Evolutionary conservation across 2,329 filamentous ascomycete species (phyloP).

Genomic region (Helotiales sp.): DNA sequence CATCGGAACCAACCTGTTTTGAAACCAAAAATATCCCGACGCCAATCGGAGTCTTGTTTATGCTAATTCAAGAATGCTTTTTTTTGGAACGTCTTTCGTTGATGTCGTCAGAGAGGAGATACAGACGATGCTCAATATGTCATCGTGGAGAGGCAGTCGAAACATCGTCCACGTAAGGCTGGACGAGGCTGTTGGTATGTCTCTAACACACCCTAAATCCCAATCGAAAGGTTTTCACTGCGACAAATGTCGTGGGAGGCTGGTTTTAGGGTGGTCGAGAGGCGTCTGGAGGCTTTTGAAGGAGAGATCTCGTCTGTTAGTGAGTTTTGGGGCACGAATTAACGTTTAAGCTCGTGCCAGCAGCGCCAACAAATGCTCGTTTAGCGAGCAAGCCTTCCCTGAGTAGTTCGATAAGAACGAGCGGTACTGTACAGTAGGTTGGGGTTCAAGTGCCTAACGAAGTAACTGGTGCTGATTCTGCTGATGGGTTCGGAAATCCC

Average conservation of each 20-base stretch:
- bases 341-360: slow-evolving; percentile 27
- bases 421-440: not conserved
- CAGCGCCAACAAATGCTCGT: slow-evolving; percentile 12
- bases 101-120: not conserved
- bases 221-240: not conserved
- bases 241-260: slow-evolving; percentile 16
- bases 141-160: not conserved
- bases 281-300: not conserved
- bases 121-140: not conserved
- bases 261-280: not conserved
- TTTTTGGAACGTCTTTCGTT: not conserved
- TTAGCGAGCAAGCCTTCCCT: slow-evolving; percentile 20
- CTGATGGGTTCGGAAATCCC: not conserved
- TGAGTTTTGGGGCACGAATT: slow-evolving; percentile 12
- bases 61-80: not conserved
- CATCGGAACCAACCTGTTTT: not conserved
- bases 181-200: not conserved
- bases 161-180: not conserved
- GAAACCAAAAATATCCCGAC: not conserved
- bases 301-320: no score
- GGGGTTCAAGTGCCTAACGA: not conserved
- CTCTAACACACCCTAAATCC: not conserved
- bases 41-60: slow-evolving; percentile 6
- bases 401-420: not conserved
- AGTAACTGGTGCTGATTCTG: not conserved